Evolutionary conservation across 179 eudicot species (phyloP), one percentile per base, ranked within the genome.

Genomic region (Sideroxylon spinosum): DNA sequence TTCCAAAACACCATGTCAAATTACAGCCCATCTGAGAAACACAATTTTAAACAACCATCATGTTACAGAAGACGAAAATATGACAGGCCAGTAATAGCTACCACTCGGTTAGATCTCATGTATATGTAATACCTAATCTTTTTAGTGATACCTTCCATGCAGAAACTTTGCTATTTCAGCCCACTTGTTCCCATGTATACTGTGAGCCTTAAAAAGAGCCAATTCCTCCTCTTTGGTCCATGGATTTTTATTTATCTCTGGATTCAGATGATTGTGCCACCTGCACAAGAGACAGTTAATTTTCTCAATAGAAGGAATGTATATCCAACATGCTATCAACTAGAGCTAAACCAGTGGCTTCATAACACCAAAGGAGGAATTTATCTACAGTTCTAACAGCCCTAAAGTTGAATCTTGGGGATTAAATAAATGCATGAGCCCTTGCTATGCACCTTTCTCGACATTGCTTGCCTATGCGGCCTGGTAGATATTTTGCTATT

Each of bases 381-480:
- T 2, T 9, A 52, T 14, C 6, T 9, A 52, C 16, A 52, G 16
- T 37, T 52, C 56, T 32, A 63, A 26, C 17, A 63, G 7, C 28
- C 68, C 2, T 13, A 13, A 28, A 4, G 7, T 17, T 6, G 6
- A 59, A 25, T 25, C n/a, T 25, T 22, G 68, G 68, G 44, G n/a
- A 29, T 66, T 28, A 49, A 17, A 71, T 13, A 49, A 17, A 71
- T 29, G 60, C 75, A 61, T 5, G 8, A 44, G 26, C 17, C 3
- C 20, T 25, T 60, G 44, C 7, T 23, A 25, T 14, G 17, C 81
- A 89, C 92, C 93, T 90, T 85, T 90, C 93, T 55, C 93, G 85
- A 75, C 91, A 88, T 76, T 90, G 93, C 82, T 90, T 88, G 75
- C 93, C 91, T 68, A 88, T 88, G 52, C 93, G 90, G 53, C 93